Percentiles rank a stretch among this genome's conserved stretches.
phyloP scores from a whole-genome alignment of 2,329 filamentous ascomycete genomes.

The Claviceps monticola region DNA sequence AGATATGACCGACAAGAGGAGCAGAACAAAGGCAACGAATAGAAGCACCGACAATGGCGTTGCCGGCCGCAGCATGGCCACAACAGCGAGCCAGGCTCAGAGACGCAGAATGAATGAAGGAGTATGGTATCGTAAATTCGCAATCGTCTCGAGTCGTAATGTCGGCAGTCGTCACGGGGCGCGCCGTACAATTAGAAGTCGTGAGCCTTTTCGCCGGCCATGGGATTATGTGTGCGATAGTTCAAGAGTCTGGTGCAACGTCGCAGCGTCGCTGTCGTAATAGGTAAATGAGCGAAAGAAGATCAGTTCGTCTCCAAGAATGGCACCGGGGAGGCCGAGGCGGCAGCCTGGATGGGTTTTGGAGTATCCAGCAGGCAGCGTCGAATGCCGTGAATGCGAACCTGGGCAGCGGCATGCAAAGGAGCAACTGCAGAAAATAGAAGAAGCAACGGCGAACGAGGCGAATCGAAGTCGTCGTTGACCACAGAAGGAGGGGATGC shows the following conservation, averaged over 20 bases:
- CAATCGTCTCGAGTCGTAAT: background rate
- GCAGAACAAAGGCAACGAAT: constrained; percentile 68
- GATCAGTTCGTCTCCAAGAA: background rate
- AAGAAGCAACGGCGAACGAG: background rate
- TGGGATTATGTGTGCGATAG: background rate
- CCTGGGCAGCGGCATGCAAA: background rate
- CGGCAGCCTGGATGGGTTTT: background rate
- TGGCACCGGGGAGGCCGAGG: background rate
- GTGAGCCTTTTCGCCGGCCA: constrained; percentile 1
- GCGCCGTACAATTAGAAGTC: background rate
- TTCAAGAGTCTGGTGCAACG: background rate
- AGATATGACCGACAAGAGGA: constrained; percentile 80
- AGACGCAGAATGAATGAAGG: constrained; percentile 7
- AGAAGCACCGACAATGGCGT: constrained; percentile 82
- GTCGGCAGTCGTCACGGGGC: constrained; percentile 1
- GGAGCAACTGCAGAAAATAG: background rate
- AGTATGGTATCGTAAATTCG: background rate
- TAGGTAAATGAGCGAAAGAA: background rate
- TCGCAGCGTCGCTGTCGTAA: background rate
- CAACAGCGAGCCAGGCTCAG: constrained; percentile 9
- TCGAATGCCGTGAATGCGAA: background rate
- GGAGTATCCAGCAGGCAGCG: too few species aligned
- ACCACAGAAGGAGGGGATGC: background rate
- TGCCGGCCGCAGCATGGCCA: constrained; percentile 74
- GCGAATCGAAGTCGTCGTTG: background rate